Evolutionary conservation across 116 monocot species (phyloP), one percentile per base, ranked within the genome.

Genomic region (Papilionanthe hybrid): DNA sequence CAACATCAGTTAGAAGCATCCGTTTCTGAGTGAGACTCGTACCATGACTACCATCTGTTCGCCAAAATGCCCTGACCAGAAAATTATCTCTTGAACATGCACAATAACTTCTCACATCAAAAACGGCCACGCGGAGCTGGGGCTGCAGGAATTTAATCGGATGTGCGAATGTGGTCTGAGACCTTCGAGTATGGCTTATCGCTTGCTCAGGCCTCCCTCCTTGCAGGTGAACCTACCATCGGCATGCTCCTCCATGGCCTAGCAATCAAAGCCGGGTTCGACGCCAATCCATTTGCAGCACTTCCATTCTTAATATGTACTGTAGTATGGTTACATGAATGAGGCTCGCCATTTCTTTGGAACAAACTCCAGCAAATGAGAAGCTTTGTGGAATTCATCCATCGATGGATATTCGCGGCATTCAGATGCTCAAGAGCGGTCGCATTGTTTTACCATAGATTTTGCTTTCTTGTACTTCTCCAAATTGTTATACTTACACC

Each of bases 341-440:
- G 83, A 78, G 8, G 83, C 78, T 12, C 83, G 47, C 0, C 72
- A 25, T 44, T 74, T 83, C 30, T 83, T 83, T n/a, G n/a, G 49
- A 83, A 58, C 29, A 18, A 7, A 6, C 77, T 74, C n/a, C 44
- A 20, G 6, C 45, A 83, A 73, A 73, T 83, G 78, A 27, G 78
- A 74, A 18, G 78, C 83, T 44, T 25, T 74, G 44, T 83, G 83
- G 83, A 83, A 83, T 22, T 78, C 78, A 44, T 48, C 78, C 29
- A 73, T 78, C 41, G 73, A 83, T 74, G 83, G 83, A 23, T 78
- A 74, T 60, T 50, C 83, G 20, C 57, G 83, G 45, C 47, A 5
- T 43, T 6, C 30, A 7, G 22, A 78, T 32, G 18, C 58, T 42
- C 72, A 43, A 6, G 78, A 83, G 78, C 74, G 15, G 30, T 83